Evolutionary conservation across 2,329 filamentous ascomycete genomes (phyloP).

Genomic region (Camillea tinctor): DNA sequence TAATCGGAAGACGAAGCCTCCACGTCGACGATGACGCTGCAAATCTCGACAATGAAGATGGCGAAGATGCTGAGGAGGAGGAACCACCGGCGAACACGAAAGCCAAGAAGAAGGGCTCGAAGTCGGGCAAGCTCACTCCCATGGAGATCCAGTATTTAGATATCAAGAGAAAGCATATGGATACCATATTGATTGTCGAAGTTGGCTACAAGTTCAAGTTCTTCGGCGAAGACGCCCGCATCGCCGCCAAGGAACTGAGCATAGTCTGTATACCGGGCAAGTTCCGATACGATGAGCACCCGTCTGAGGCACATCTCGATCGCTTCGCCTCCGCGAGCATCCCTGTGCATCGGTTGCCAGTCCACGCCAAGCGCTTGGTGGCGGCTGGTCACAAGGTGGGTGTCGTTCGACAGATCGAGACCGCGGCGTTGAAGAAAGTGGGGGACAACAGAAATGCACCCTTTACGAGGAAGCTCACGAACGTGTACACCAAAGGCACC

Average conservation of each 20-base stretch:
- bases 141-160: conserved; percentile 93
- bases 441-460: conserved; percentile 92
- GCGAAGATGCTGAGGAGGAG: conserved; percentile 56
- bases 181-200: conserved; percentile 87
- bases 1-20: conserved; percentile 63
- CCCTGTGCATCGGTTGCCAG: conserved; percentile 83
- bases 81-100: conserved; percentile 46
- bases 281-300: conserved; percentile 88
- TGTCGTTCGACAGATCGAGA: conserved; percentile 91
- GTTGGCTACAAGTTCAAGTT: conserved; percentile 98
- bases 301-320: conserved; percentile 83
- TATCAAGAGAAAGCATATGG: conserved; percentile 87
- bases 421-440: conserved; percentile 90
- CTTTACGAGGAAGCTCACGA: conserved; percentile 89
- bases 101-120: conserved; percentile 67
- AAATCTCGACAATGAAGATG: conserved; percentile 51
- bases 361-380: conserved; percentile 91
- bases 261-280: conserved; percentile 98
- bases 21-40: conserved; percentile 53
- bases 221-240: conserved; percentile 90
- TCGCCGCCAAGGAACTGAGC: conserved; percentile 83
- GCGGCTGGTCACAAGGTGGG: conserved; percentile 94
- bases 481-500: conserved; percentile 96
- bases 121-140: conserved; percentile 79
- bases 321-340: conserved; percentile 95